Evolutionary conservation across 768 basidiomycete genomes (phyloP).

Genomic region (Suillus weaverae): DNA sequence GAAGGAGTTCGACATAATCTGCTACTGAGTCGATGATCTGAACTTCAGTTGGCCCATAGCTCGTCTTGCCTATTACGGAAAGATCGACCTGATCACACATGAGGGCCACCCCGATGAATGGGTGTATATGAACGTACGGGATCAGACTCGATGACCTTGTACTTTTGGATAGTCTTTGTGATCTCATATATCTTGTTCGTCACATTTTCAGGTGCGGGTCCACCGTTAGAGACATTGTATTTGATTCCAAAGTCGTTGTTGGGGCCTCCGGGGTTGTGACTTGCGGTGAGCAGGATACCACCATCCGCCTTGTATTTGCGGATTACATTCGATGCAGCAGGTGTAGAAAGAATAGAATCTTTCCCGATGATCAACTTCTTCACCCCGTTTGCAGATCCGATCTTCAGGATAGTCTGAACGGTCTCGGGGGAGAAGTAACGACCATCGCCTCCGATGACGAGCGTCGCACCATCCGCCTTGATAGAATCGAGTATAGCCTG

Average conservation of each 20-base stretch:
- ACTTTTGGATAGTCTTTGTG: conserved; percentile 82
- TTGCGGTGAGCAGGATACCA: conserved; percentile 95
- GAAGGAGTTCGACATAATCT: conserved; percentile 82
- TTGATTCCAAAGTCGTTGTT: conserved; percentile 99
- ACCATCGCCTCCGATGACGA: conserved; percentile 97
- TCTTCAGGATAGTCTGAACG: conserved; percentile 89
- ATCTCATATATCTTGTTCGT: conserved; percentile 95
- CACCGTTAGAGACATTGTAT: conserved; percentile 97
- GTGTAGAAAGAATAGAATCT: conserved; percentile 91
- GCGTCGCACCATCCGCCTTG: conserved; percentile 71
- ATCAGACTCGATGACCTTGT: conserved; percentile 80
- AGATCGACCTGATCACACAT: conserved; percentile 65
- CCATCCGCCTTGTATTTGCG: conserved; percentile 95
- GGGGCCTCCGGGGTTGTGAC: conserved; percentile 99
- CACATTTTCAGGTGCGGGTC: conserved; percentile 93
- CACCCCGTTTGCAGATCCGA: conserved; percentile 94
- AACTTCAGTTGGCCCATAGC: conserved; percentile 81
- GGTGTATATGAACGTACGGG: conserved; percentile 51
- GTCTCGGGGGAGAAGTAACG: conserved; percentile 87
- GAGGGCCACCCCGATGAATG: conserved; percentile 6
- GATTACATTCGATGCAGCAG: conserved; percentile 95
- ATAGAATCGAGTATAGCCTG: conserved; percentile 94
- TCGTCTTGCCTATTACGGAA: conserved; percentile 73
- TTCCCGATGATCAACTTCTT: conserved; percentile 90
- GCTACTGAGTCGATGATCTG: conserved; percentile 92